Evolutionary conservation across 495 filamentous ascomycete genomes (phyloP).

Genomic region (Daldinia concentrica): DNA sequence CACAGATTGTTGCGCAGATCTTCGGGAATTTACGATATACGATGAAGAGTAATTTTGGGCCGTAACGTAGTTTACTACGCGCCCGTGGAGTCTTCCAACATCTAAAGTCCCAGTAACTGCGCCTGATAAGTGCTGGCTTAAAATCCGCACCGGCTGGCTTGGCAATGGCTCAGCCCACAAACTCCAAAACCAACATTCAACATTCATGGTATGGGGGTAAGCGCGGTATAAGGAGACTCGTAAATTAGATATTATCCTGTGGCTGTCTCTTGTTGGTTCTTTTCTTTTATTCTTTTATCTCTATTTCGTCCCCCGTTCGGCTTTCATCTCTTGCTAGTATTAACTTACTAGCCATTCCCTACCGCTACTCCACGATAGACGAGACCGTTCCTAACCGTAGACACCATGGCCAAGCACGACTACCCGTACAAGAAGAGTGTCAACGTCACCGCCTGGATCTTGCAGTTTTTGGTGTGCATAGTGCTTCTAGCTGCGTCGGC

Average conservation of each 20-base stretch:
- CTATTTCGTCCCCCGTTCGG: background rate
- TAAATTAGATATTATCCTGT: background rate
- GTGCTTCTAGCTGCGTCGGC: constrained; percentile 29
- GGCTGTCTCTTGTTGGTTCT: background rate
- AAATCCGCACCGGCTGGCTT: constrained; percentile 17
- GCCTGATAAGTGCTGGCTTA: constrained; percentile 3
- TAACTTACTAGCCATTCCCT: background rate
- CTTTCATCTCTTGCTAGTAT: background rate
- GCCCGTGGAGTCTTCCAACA: background rate
- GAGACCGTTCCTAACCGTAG: background rate
- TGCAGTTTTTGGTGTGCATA: constrained; percentile 34
- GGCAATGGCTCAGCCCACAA: constrained; percentile 15
- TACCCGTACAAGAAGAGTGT: constrained; percentile 41
- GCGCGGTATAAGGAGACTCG: background rate
- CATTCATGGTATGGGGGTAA: constrained; percentile 6
- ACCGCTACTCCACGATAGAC: constrained; percentile 5
- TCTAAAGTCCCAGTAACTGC: background rate
- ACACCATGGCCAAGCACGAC: constrained; percentile 29
- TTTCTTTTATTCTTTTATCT: background rate
- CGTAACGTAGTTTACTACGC: background rate
- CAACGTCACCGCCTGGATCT: constrained; percentile 36
- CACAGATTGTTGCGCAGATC: background rate
- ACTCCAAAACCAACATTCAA: constrained; percentile 5
- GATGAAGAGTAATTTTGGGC: background rate
- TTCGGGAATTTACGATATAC: background rate